Conservation (phyloP, 2,329 filamentous ascomycete species). For the Xylariaceae sp. region DNA sequence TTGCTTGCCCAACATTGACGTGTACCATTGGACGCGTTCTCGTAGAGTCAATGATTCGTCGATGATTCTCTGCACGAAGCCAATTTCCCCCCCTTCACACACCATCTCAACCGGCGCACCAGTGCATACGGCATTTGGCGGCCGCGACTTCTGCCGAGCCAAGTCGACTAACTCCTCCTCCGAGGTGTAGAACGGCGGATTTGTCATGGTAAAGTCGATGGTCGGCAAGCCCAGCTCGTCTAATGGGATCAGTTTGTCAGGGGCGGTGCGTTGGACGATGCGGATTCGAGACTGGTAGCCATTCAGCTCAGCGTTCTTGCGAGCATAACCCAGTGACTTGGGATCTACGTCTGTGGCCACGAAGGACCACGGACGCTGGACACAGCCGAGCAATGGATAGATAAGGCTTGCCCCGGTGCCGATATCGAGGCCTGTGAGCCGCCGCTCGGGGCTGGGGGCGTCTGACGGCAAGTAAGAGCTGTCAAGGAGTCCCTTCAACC, state of each 20-base stretch:
- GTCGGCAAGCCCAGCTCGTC: conserved; percentile 39
- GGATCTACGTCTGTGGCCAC: conserved; percentile 73
- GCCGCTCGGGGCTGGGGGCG: conserved; percentile 33
- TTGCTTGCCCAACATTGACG: conserved; percentile 80
- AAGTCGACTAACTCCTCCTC: conserved; percentile 58
- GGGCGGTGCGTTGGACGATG: conserved; percentile 46
- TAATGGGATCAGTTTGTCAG: conserved; percentile 56
- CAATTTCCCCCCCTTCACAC: conserved; percentile 65
- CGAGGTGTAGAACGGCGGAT: conserved; percentile 89
- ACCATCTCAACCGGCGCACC: conserved; percentile 84
- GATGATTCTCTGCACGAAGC: conserved; percentile 65
- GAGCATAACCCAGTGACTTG: conserved; percentile 59
- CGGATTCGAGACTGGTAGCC: conserved; percentile 55
- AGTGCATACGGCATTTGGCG: conserved; percentile 66
- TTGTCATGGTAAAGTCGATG: conserved; percentile 84
- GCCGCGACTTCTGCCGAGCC: conserved; percentile 56
- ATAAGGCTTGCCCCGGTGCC: conserved; percentile 89
- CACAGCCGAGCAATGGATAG: conserved; percentile 75
- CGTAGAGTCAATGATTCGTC: conserved; percentile 56
- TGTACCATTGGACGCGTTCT: conserved; percentile 74
- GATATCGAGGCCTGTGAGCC: conserved; percentile 68
- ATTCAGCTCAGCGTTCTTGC: conserved; percentile 61
- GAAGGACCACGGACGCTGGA: conserved; percentile 66
- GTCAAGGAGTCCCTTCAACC: conserved; percentile 77
- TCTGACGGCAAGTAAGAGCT: conserved; percentile 53